phyloP scores from a whole-genome alignment of 2,329 filamentous ascomycete genomes.

The Fusarium luffae region DNA sequence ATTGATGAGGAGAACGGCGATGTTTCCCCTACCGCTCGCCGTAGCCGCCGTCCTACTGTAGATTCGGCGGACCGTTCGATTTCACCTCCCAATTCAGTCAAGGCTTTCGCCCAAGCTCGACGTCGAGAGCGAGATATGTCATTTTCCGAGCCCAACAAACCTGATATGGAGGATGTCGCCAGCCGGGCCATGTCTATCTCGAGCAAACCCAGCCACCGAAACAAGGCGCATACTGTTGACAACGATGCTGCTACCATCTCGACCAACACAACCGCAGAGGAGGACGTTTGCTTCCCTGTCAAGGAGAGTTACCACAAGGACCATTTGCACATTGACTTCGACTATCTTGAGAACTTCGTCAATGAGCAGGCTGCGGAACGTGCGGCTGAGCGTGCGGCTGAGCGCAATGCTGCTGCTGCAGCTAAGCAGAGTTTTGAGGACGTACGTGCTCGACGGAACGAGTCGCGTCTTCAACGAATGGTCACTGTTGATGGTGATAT shows the following conservation, averaged over 20 bases:
- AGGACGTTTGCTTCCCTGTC: conserved; percentile 90
- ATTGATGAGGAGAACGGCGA: conserved; percentile 76
- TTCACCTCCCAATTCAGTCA: conserved; percentile 96
- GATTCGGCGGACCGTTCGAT: conserved; percentile 72
- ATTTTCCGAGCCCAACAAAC: conserved; percentile 59
- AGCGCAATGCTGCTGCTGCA: conserved; percentile 57
- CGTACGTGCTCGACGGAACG: conserved; percentile 45
- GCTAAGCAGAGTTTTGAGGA: conserved; percentile 48
- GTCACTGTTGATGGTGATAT: conserved; percentile 68
- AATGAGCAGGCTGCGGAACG: conserved; percentile 61
- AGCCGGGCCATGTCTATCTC: conserved; percentile 77
- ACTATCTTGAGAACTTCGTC: conserved; percentile 93
- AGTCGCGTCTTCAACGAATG: conserved; percentile 51
- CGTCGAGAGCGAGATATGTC: conserved; percentile 81
- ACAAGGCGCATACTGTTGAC: conserved; percentile 69
- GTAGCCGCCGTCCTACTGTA: conserved; percentile 66
- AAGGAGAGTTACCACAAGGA: conserved; percentile 73
- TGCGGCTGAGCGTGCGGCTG: conserved; percentile 49
- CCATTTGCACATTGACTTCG: conserved; percentile 88
- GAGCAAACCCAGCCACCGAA: conserved; percentile 70
- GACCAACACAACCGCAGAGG: conserved; percentile 78
- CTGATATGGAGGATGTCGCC: conserved; percentile 60
- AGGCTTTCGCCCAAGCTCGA: conserved; percentile 92
- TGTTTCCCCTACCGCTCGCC: conserved; percentile 56
- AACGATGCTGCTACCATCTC: conserved; percentile 71